Evolutionary conservation across 192 early-diverging fungal genomes (phyloP).

Genomic region (Coemansia umbellata): DNA sequence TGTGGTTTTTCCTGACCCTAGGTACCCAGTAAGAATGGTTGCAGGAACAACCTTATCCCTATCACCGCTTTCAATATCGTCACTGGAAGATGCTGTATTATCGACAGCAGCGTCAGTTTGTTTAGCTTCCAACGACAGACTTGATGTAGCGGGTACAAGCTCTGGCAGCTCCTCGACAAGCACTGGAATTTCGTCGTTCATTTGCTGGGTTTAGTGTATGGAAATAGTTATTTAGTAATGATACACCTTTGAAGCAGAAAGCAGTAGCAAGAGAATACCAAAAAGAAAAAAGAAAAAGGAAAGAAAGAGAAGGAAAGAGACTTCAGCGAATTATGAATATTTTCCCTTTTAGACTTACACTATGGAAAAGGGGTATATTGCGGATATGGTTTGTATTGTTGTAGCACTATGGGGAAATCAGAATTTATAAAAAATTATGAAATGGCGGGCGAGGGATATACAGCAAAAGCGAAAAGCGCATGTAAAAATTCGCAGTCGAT

Average conservation of each 20-base stretch:
- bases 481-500: too few species aligned
- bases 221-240: too few species aligned
- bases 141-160: not conserved
- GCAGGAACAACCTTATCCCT: slow-evolving; percentile 41
- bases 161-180: slow-evolving; percentile 9
- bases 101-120: not conserved
- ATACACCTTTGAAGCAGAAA: not conserved
- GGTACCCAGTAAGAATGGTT: slow-evolving; percentile 61
- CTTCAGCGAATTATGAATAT: too few species aligned
- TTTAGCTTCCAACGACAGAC: not conserved
- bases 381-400: too few species aligned
- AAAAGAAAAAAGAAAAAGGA: slow-evolving; percentile 1
- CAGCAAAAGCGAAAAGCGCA: too few species aligned
- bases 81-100: not conserved
- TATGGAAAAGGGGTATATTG: too few species aligned
- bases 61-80: not conserved
- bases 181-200: slow-evolving; percentile 43
- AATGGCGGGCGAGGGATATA: too few species aligned
- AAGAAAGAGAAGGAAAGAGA: not conserved
- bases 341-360: too few species aligned
- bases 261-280: not conserved
- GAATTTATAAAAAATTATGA: too few species aligned
- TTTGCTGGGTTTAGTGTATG: slow-evolving; percentile 1
- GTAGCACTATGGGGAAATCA: too few species aligned
- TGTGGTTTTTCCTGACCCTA: slow-evolving; percentile 91